These are phyloP conservation scores for Trebouxia gelatinosa DNA, from an alignment of 163 green algal species.

Conservation along the genomic window DNA sequence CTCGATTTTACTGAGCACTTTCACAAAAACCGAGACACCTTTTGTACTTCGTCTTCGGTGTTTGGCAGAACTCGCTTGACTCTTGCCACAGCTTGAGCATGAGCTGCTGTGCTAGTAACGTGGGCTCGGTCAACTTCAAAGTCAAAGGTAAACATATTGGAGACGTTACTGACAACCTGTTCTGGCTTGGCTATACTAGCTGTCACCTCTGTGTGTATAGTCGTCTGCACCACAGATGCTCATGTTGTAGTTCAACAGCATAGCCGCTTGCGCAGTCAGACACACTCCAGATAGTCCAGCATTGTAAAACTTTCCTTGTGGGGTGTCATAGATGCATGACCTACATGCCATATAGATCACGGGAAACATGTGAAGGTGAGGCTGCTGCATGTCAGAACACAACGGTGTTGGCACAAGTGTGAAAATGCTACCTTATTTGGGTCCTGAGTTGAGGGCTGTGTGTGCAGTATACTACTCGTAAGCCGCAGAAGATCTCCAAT, in stretches of 20 bases:
- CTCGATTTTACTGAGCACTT: too few relatives aligned
- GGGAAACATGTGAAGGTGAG: neutral
- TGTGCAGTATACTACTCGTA: conserved; percentile 57
- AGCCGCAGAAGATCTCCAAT: conserved; percentile 82
- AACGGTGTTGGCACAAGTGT: neutral
- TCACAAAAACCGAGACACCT: conserved; percentile 8
- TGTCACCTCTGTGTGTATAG: conserved; percentile 50
- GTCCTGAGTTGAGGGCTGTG: conserved; percentile 4
- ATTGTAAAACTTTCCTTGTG: neutral
- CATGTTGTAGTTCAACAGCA: neutral
- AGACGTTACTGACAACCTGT: conserved; percentile 36
- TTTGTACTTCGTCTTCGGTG: conserved; percentile 39
- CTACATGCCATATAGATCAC: neutral
- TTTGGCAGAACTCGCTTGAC: conserved; percentile 46
- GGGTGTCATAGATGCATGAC: neutral
- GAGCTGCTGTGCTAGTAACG: neutral
- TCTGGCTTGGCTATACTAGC: conserved; percentile 58
- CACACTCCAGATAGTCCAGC: neutral
- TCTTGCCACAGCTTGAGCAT: neutral
- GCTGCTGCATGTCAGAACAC: neutral
- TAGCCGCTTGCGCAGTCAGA: neutral
- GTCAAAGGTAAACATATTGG: conserved; percentile 63
- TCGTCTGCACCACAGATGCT: conserved; percentile 36
- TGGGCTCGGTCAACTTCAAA: conserved; percentile 33
- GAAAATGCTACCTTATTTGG: neutral